Evolutionary conservation across 345 rosid genomes (phyloP), one percentile per base, ranked within the genome.

Genomic region (Pistacia vera): DNA sequence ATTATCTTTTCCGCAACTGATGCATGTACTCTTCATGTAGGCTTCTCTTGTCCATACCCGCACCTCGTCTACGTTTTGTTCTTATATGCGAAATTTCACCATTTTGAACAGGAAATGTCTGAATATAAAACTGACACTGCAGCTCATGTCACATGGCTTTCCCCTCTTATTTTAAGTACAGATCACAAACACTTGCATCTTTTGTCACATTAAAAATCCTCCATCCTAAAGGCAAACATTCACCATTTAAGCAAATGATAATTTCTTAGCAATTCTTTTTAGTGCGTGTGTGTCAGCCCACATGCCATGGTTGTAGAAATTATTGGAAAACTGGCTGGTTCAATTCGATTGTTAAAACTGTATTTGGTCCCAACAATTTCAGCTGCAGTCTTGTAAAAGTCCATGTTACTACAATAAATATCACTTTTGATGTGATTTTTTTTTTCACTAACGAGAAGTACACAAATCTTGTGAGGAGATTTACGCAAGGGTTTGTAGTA

Each of bases 11-110:
- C 49, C 17, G 13, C 11, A 8, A 25, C 65, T 7, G 36, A 22
- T 66, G 70, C 77, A 2, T 35, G 83, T 70, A 64, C 56, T 49
- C 38, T 67, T 18, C 55, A 13, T 60, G 60, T 35, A 28, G 48
- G 66, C 36, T 10, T 41, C 0, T n/a, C 49, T 56, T 55, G 33
- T 63, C 59, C 55, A 2, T 14, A 5, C 17, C 18, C 41, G 28
- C 12, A 14, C 8, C 68, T 55, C 66, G 57, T 72, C 51, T 70
- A 52, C 57, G 4, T 56, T 58, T 65, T 46, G 4, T 4, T 20
- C 8, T 33, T 11, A 35, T 8, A 20, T 28, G 51, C 1, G 18
- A 30, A 44, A 4, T n/a, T 65, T 1, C 5, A 25, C 44, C 36
- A 28, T 20, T 48, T 57, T 35, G 63, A n/a, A 52, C 28, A 44